These are phyloP conservation scores for Microbotryum violaceum DNA, from an alignment of 1,284 basidiomycete species.

Conservation along the genomic window DNA sequence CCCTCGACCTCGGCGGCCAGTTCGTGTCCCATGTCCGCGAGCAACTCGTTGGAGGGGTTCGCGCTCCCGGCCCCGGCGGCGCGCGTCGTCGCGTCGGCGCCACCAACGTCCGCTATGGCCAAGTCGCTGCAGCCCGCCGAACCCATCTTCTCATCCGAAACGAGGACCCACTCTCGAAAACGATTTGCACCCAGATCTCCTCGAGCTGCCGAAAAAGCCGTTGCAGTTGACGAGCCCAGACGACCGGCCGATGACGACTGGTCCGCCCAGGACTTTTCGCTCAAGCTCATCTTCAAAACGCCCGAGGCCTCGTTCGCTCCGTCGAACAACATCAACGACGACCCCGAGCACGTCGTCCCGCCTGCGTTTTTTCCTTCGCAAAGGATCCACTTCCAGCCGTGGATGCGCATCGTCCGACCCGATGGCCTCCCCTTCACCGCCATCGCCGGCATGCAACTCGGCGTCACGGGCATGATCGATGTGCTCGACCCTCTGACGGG, in stretches of 20 bases:
- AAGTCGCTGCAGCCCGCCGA: background rate
- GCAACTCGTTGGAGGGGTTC: slow-evolving; percentile 13
- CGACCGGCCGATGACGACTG: slow-evolving; percentile 15
- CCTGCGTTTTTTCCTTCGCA: slow-evolving; percentile 39
- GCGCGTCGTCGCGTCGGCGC: background rate
- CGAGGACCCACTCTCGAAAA: slow-evolving; percentile 6
- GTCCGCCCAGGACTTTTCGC: slow-evolving; percentile 26
- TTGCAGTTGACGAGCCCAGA: background rate
- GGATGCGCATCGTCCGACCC: slow-evolving; percentile 31
- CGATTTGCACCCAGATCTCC: slow-evolving; percentile 2
- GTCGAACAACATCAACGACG: background rate
- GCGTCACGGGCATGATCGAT: slow-evolving; percentile 38
- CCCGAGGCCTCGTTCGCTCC: background rate
- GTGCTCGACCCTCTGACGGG: slow-evolving; percentile 30
- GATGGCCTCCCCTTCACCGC: slow-evolving; percentile 29
- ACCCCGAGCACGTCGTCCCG: slow-evolving; percentile 24
- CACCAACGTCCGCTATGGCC: background rate
- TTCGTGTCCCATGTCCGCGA: too few species aligned
- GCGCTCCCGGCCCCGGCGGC: slow-evolving; percentile 9
- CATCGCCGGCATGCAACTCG: slow-evolving; percentile 38
- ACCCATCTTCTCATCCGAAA: slow-evolving; percentile 4
- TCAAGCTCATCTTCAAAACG: slow-evolving; percentile 29
- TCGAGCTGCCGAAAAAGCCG: background rate
- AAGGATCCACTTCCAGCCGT: slow-evolving; percentile 37
- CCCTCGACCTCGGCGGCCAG: too few species aligned